Base-by-base conservation (phyloP, 192 early-diverging fungal species). In the Oehlia diaphana region DNA sequence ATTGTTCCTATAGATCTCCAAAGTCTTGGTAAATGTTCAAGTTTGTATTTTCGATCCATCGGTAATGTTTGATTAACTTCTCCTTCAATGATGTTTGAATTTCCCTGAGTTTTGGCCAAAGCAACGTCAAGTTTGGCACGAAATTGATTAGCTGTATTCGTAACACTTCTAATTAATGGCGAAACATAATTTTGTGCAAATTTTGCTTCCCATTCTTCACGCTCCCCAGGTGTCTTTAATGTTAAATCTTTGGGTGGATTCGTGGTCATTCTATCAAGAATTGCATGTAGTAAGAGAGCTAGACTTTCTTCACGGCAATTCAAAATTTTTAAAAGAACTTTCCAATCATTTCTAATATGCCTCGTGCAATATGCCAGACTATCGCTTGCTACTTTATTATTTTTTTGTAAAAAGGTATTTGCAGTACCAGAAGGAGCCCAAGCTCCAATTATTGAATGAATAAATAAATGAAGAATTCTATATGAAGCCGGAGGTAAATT, bases 281-380 rank as follows among this genome's bases (percentile, higher is more conserved):
- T 69, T 21, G 64, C 42, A 31, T 81, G 80, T 10, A 81, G 21
- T 19, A 81, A 14, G n/a, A 81, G 42, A 16, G 73, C 66, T 58
- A 81, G 21, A 8, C 33, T 28, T 62, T 81, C 76, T 70, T 81
- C 76, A 39, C 2, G 9, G 21, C 80, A 81, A 69, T 33, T 33
- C 37, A 81, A 63, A 71, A 77, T 23, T 9, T 67, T 42, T 78
- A 69, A 69, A 8, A 81, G 47, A 31, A 77, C 50, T 42, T 81
- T 28, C 80, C 80, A 81, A 37, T 81, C 80, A 26, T 81, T 81
- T 26, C 3, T 58, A 23, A 81, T 81, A 31, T 81, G 74, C 26
- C 68, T 19, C 9, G 37, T 19, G 35, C 74, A 81, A 50, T 77
- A 78, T 35, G n/a, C 23, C 9, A 28, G 6, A 39, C 63, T 19